Evolutionary conservation across 352 stramenopile genomes (phyloP), one percentile per base, ranked within the genome.

Genomic region (Pythium rishiriense): DNA sequence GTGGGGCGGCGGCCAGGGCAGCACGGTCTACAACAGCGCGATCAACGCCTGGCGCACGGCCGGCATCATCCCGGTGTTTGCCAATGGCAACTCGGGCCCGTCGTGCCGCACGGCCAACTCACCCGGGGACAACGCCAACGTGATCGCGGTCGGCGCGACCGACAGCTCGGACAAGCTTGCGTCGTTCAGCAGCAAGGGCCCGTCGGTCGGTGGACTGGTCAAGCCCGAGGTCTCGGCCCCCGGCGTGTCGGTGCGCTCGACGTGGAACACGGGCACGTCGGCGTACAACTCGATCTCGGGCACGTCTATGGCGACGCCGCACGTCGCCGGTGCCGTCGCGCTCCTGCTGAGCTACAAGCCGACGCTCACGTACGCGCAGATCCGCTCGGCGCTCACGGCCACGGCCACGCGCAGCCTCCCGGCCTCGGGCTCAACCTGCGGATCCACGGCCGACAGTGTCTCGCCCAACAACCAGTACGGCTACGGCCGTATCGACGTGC

Each of bases 381-480:
- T 62, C 56, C n/a, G n/a, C n/a, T n/a, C n/a, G n/a, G n/a, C n/a
- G n/a, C n/a, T n/a, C n/a, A n/a, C n/a, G n/a, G n/a, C n/a, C n/a
- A n/a, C n/a, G n/a, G n/a, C n/a, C n/a, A n/a, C n/a, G n/a, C n/a
- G n/a, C n/a, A n/a, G n/a, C n/a, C n/a, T n/a, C n/a, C n/a, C n/a
- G n/a, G 35, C 53, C 7, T 39, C n/a, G 7, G 62, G 50, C 25
- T 55, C 31, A 15, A 68, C 62, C 12, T 78, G 71, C 51, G 71
- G 64, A 39, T 49, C n/a, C 45, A 64, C 65, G 15, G 17, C 52
- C 28, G 54, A 69, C 37, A 56, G 24, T 10, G 14, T 19, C 21
- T 73, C 49, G 19, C 71, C 67, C 22, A 78, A 75, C 62, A 78
- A 75, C 61, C 55, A 67, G 26, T 73, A 68, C 25, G 67, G 67